A percentile compares a stretch with the other conserved stretches of the same genome.
phyloP scores from a whole-genome alignment of 2,329 filamentous ascomycete species.

The Calonectria pseudoreteaudii region DNA sequence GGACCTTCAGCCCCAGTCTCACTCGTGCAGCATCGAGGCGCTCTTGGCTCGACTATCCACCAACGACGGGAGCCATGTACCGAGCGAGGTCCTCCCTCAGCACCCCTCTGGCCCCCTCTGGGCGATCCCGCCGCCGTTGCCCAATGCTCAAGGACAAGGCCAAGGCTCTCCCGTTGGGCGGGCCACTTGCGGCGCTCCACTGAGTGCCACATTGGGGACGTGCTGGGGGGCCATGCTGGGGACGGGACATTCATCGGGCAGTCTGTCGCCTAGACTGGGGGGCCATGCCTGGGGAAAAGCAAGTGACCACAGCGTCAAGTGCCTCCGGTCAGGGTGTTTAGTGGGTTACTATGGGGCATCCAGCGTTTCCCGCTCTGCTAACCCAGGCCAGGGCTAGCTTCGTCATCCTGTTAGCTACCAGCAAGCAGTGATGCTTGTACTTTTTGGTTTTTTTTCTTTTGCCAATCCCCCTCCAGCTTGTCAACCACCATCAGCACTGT shows the following conservation, averaged over 20 bases:
- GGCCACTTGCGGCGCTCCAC: slow-evolving; percentile 19
- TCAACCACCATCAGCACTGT: background rate
- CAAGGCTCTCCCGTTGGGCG: slow-evolving; percentile 25
- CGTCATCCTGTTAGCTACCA: background rate
- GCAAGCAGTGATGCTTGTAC: background rate
- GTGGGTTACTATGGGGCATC: background rate
- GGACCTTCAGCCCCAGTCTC: slow-evolving; percentile 8
- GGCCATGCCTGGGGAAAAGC: slow-evolving; percentile 15
- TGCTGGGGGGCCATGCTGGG: slow-evolving; percentile 10
- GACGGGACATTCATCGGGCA: slow-evolving; percentile 7
- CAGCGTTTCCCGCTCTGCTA: slow-evolving; percentile 22
- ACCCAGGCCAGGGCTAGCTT: slow-evolving; percentile 13
- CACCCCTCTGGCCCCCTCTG: background rate
- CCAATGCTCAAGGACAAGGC: background rate
- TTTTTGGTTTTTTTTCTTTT: background rate
- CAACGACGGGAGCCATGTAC: slow-evolving; percentile 16
- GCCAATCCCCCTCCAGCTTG: background rate
- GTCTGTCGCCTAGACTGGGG: slow-evolving; percentile 3
- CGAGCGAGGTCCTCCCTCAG: slow-evolving; percentile 8
- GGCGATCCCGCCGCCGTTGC: slow-evolving; percentile 7
- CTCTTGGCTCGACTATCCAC: background rate
- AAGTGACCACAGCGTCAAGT: slow-evolving; percentile 17
- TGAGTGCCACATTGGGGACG: background rate
- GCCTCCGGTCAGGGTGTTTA: slow-evolving; percentile 4
- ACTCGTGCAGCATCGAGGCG: slow-evolving; percentile 9